Evolutionary conservation across 371 early-diverging fungal genomes (phyloP).

Genomic region (Mucor plumbeus): DNA sequence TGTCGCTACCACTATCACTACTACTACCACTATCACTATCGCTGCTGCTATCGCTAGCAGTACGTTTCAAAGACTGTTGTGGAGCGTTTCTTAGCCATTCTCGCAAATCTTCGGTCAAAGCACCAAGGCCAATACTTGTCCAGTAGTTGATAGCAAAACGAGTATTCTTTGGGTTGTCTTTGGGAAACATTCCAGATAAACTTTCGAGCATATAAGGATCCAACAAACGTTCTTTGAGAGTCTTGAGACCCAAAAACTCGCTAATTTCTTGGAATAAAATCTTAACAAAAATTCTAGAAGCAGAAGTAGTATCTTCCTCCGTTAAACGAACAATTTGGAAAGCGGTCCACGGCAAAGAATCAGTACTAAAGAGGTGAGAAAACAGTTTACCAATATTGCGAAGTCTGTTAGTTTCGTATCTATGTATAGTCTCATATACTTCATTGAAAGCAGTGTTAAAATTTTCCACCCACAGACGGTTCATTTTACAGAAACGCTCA

Average conservation of each 20-base stretch:
- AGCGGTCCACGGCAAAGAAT: slow-evolving; percentile 88
- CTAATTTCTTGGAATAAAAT: slow-evolving; percentile 91
- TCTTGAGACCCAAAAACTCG: slow-evolving; percentile 84
- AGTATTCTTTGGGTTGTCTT: slow-evolving; percentile 83
- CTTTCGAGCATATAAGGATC: slow-evolving; percentile 68
- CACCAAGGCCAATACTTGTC: slow-evolving; percentile 93
- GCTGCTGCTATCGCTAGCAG: slow-evolving; percentile 30
- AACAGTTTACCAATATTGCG: slow-evolving; percentile 94
- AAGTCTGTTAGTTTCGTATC: slow-evolving; percentile 92
- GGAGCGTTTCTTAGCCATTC: slow-evolving; percentile 77
- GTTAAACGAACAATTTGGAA: slow-evolving; percentile 82
- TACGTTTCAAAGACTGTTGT: slow-evolving; percentile 56
- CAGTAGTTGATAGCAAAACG: slow-evolving; percentile 98
- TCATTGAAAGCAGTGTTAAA: slow-evolving; percentile 84
- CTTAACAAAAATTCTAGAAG: slow-evolving; percentile 97
- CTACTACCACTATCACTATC: slow-evolving; percentile 24
- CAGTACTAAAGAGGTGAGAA: slow-evolving; percentile 87
- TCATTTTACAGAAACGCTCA: slow-evolving; percentile 92
- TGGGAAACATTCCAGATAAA: slow-evolving; percentile 90
- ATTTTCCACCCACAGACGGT: slow-evolving; percentile 76
- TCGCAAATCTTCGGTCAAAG: slow-evolving; percentile 91
- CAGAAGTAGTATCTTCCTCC: slow-evolving; percentile 92
- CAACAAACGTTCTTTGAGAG: slow-evolving; percentile 77
- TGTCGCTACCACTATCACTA: slow-evolving; percentile 22
- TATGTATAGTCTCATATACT: slow-evolving; percentile 89